Evolutionary conservation across 768 basidiomycete genomes (phyloP).

Genomic region (Imleria badia): DNA sequence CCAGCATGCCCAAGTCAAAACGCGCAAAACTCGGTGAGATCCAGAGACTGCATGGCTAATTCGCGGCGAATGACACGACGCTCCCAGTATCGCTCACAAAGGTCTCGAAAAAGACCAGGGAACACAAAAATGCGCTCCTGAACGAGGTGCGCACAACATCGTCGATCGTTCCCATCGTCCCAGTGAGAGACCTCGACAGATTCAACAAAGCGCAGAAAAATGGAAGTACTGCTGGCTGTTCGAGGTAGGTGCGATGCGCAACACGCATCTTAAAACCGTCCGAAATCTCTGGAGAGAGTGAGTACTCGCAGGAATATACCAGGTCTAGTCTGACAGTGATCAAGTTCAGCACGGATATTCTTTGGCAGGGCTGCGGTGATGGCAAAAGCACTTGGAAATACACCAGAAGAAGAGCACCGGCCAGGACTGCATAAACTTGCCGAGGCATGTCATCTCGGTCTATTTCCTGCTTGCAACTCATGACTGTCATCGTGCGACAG

Average conservation of each 20-base stretch:
- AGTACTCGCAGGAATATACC: constrained; percentile 27
- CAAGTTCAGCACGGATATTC: constrained; percentile 77
- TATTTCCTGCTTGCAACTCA: constrained; percentile 4
- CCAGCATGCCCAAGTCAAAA: constrained; percentile 83
- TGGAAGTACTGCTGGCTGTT: constrained; percentile 97
- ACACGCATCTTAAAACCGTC: constrained; percentile 91
- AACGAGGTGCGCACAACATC: constrained; percentile 55
- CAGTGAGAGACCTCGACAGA: constrained; percentile 44
- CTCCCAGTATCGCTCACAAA: constrained; percentile 85
- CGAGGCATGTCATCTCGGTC: constrained; percentile 50
- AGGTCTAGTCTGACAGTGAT: constrained; percentile 5
- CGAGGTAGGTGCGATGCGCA: constrained; percentile 93
- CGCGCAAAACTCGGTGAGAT: constrained; percentile 81
- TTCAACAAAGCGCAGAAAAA: constrained; percentile 82
- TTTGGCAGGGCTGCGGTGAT: constrained; percentile 87
- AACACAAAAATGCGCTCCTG: constrained; percentile 84
- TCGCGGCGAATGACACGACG: constrained; percentile 5
- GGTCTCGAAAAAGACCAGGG: constrained; percentile 89
- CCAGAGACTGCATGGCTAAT: neutral
- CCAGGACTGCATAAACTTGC: constrained; percentile 78
- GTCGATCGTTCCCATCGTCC: constrained; percentile 6
- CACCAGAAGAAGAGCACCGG: constrained; percentile 83
- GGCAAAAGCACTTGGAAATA: constrained; percentile 92
- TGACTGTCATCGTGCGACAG: constrained; percentile 39
- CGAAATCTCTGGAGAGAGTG: constrained; percentile 92